Base-by-base conservation (phyloP, 768 basidiomycete genomes). In the Pholiota molesta region DNA sequence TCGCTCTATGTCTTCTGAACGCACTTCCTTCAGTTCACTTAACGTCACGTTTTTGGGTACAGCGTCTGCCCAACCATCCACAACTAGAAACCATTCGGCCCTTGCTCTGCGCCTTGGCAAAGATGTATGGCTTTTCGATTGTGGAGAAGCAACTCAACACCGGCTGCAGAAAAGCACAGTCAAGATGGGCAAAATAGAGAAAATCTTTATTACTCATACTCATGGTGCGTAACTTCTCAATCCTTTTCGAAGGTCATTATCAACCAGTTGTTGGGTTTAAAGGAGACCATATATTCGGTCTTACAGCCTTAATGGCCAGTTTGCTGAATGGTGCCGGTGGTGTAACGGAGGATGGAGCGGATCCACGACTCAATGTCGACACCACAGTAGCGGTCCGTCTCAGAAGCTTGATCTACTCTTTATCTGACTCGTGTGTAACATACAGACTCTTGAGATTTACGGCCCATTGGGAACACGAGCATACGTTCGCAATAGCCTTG, bases 131-230 rank as follows among this genome's bases (percentile, higher is more conserved):
- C 72, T 94, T 7, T 93, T 94, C 66, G 92, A 94, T 70, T 94
- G 92, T 71, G 92, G 92, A 21, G 92, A 94, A 73, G 91, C 86
- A 14, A 93, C 92, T 2, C 92, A 93, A 67, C 85, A 89, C 68
- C 91, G 87, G 66, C 66, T 94, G 4, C 90, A 92, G 73, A 85
- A 82, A 71, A 90, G 89, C 63, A 66, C 59, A 1, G 80, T 95
- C n/a, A 90, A 86, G 73, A 89, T 92, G 87, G 88, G 91, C 31
- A 88, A 74, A 69, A 88, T 95, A 52, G 81, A 84, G 62, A 94
- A 93, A 73, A 85, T 96, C 28, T 94, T 95, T 72, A 86, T 95
- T 62, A 95, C 94, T 0, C 94, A 96, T 75, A 90, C 90, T 0
- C 94, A 95, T 75, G 93, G 94, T 92, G 59, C 35, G 77, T 68